Evolutionary conservation across 345 rosid genomes (phyloP).

Genomic region (Eucalyptus pauciflora): DNA sequence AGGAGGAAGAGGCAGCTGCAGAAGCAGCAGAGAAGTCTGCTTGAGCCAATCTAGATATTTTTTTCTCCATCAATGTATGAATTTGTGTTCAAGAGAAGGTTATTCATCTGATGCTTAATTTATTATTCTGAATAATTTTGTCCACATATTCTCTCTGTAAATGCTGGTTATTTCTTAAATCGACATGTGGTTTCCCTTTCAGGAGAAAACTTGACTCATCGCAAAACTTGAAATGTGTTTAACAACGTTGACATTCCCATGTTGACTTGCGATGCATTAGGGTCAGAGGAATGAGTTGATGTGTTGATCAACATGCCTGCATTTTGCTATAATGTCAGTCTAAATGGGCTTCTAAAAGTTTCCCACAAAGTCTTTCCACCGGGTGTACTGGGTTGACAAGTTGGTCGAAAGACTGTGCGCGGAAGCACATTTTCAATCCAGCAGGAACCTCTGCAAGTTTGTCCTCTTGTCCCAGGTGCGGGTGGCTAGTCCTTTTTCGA

Average conservation of each 20-base stretch:
- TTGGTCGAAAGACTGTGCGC: too few relatives aligned
- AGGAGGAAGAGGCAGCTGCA: conserved; percentile 76
- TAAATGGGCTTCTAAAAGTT: neutral
- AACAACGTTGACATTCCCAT: neutral
- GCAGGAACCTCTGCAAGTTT: too few relatives aligned
- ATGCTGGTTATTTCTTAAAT: neutral
- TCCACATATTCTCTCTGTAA: neutral
- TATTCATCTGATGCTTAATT: neutral
- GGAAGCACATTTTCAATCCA: too few relatives aligned
- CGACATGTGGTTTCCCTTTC: neutral
- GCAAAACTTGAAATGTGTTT: neutral
- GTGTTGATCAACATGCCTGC: neutral
- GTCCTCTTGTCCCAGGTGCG: too few relatives aligned
- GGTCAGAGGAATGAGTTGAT: neutral
- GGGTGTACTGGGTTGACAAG: too few relatives aligned
- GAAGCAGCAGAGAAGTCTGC: conserved; percentile 67
- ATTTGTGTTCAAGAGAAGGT: neutral
- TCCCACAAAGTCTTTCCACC: too few relatives aligned
- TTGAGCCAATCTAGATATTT: conserved; percentile 4
- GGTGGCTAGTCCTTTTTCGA: too few relatives aligned
- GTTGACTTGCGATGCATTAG: neutral
- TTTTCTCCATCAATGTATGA: neutral
- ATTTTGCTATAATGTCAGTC: neutral
- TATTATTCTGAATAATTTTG: neutral
- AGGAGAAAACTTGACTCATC: neutral